Conservation (phyloP, 2,329 filamentous ascomycete genomes). For the Cladosporium halotolerans region DNA sequence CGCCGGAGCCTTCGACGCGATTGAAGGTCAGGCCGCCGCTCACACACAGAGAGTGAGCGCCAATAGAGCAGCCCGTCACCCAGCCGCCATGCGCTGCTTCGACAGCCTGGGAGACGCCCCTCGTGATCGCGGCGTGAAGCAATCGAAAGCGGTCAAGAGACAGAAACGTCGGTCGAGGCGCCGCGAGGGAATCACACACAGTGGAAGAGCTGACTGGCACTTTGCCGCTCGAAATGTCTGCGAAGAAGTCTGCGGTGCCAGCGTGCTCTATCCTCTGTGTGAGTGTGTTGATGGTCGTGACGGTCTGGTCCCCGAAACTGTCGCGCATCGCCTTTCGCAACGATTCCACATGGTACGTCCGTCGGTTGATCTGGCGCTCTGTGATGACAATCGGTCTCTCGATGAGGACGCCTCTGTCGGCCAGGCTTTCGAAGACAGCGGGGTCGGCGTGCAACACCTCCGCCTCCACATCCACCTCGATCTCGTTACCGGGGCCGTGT, state of each 20-base stretch:
- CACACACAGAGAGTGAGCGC: background rate
- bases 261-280: background rate
- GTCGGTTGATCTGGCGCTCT: background rate
- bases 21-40: background rate
- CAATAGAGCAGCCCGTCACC: background rate
- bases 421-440: background rate
- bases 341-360: background rate
- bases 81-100: background rate
- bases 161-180: background rate
- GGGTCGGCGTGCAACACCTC: background rate
- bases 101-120: background rate
- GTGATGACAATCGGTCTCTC: background rate
- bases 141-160: background rate
- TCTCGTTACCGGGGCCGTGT: background rate
- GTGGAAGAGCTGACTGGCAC: background rate
- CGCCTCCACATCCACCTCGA: background rate
- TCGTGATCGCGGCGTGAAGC: background rate
- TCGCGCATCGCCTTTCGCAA: background rate
- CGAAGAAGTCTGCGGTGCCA: background rate
- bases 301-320: background rate
- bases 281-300: background rate
- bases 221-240: background rate
- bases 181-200: background rate
- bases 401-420: background rate
- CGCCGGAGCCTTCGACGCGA: background rate